Base-by-base conservation (phyloP, 345 rosid genomes). In the Sapria himalayana region DNA sequence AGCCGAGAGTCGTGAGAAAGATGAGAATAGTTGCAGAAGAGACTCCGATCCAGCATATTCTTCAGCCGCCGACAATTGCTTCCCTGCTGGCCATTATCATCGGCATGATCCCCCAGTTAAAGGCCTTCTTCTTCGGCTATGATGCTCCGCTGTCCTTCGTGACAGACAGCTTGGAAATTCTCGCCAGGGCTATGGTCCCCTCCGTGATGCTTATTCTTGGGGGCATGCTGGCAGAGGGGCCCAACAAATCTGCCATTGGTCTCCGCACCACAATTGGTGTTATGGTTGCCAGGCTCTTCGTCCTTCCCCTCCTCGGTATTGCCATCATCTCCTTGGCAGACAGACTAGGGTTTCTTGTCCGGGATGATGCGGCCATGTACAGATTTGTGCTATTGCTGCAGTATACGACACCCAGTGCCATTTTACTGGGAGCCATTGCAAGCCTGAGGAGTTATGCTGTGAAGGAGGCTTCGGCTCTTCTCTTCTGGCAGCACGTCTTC, bases 171-270 rank as follows among this genome's bases (percentile, higher is more conserved):
- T 61, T 89, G 37, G 69, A 72, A 55, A 82, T 89, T 47, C 44
- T 89, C 62, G 98, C 59, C 0, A 78, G 78, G 2, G 94, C 93
- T 17, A 70, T 65, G 91, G 98, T 89, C 43, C 94, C 98, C 2
- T 89, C 98, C 1, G 98, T 79, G 59, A 82, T 79, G 98, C 94
- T 89, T 45, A 59, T 89, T 2, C 94, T 82, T 20, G 85, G 98
- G 12, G 98, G 98, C 25, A 79, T 82, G 91, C 73, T 89, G 20
- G 63, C 98, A 0, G 91, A 89, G 53, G 98, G 98, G 41, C 98
- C 98, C 18, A 76, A 61, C 7, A 82, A 82, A 8, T 78, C 98
- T 2, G 59, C 57, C 8, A 78, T 89, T 11, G 98, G 98, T 12
- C 63, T 67, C 31, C 67, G 74, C 46, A 89, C 98, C 2, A 79